Evolutionary conservation across 163 green algal genomes (phyloP).

Genomic region (Chlorella variabilis): DNA sequence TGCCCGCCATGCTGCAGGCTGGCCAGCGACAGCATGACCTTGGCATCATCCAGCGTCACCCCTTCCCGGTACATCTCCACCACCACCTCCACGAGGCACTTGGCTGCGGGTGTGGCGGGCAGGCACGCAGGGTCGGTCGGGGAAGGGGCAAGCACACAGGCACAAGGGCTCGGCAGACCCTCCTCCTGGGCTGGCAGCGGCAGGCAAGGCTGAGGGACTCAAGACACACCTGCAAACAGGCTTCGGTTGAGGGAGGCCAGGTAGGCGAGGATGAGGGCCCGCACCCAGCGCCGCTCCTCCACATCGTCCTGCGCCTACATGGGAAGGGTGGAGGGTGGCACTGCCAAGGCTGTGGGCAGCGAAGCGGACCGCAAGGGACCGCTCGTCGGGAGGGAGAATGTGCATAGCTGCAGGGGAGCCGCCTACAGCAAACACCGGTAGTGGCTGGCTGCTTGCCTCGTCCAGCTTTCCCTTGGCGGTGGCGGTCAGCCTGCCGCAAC

Average conservation of each 20-base stretch:
- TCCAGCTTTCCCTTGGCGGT: neutral
- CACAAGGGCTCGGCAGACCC: neutral
- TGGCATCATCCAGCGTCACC: constrained; percentile 51
- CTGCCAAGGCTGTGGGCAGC: too few relatives aligned
- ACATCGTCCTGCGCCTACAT: neutral
- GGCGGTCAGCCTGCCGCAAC: neutral
- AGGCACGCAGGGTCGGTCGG: neutral
- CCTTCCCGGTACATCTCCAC: constrained; percentile 61
- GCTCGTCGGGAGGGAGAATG: neutral
- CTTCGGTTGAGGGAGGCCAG: constrained; percentile 62
- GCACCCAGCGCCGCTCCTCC: constrained; percentile 14
- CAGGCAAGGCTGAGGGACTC: too few relatives aligned
- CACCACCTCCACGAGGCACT: constrained; percentile 70
- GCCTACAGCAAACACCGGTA: too few relatives aligned
- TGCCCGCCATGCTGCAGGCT: constrained; percentile 43
- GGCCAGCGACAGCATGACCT: constrained; percentile 15
- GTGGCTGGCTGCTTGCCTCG: neutral
- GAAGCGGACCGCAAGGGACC: too few relatives aligned
- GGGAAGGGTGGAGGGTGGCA: neutral
- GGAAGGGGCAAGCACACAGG: neutral
- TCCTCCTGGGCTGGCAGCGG: neutral
- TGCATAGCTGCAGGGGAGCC: neutral
- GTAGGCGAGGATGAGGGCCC: constrained; percentile 63
- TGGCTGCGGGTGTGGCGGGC: constrained; percentile 43
- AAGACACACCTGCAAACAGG: constrained; percentile 41